phyloP scores from a whole-genome alignment of 2,329 filamentous ascomycete species.

The Xylariaceae sp. region DNA sequence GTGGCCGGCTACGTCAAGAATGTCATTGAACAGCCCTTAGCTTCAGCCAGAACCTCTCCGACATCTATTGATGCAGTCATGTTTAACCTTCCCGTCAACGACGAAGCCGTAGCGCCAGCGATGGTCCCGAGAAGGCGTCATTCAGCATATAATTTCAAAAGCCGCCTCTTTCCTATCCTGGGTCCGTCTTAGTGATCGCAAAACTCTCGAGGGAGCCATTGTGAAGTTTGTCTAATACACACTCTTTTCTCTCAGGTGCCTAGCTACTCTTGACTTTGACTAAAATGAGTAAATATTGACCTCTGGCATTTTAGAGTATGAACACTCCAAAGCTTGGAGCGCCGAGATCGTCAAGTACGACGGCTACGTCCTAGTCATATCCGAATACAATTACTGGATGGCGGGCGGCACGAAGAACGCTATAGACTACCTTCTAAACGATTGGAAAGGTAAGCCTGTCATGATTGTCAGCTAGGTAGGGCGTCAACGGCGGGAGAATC shows the following conservation, averaged over 20 bases:
- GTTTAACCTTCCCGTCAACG: conserved; percentile 48
- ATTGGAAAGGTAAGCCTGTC: conserved; percentile 59
- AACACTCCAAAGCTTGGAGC: conserved; percentile 50
- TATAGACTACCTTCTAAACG: conserved; percentile 62
- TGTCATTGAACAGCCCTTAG: conserved; percentile 30
- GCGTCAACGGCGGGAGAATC: conserved; percentile 45
- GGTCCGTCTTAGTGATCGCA: no score
- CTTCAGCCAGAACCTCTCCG: conserved; percentile 6
- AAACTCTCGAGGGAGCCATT: no score
- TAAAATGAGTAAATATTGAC: no score
- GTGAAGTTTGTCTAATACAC: no score
- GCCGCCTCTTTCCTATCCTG: no score
- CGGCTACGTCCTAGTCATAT: conserved; percentile 53
- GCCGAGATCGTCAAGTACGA: conserved; percentile 47
- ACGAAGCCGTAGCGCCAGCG: conserved; percentile 46
- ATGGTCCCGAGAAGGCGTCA: conserved; percentile 39
- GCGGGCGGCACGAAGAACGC: conserved; percentile 62
- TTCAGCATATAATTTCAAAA: conserved; percentile 29
- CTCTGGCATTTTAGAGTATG: conserved; percentile 36
- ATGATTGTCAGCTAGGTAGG: conserved; percentile 62
- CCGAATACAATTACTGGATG: conserved; percentile 60
- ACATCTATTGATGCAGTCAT: not conserved
- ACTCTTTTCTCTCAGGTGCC: no score
- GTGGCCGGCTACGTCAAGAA: conserved; percentile 40
- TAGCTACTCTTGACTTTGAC: no score